Base-by-base conservation (phyloP, 2,329 filamentous ascomycete genomes). In the Grosmannia serpens region DNA sequence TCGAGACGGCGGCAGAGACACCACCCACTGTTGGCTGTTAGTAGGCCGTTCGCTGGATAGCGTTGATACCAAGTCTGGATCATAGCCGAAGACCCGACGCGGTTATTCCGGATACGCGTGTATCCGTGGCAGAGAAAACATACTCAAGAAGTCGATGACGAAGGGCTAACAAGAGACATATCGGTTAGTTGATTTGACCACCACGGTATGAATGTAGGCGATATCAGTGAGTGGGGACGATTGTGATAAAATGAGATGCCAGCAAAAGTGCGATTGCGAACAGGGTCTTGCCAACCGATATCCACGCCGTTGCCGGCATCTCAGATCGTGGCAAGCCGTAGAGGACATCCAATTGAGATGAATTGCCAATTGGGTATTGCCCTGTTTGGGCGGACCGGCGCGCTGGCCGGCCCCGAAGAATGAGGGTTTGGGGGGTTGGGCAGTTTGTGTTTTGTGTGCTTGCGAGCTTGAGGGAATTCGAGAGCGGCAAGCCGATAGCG, bases 1-100 rank as follows among this genome's bases (percentile, higher is more conserved):
- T 99, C 77, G 94, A 99, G 87, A 99, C 91, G 79, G 94, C 94
- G 79, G 94, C 94, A 74, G 94, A 96, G 70, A 99, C 88, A 96
- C 94, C 94, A 88, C 94, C 94, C 94, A 99, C 91, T 95, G 70
- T 73, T 66, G 71, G 68, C 11, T 54, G 62, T 65, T 53, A 66
- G 63, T 58, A 61, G 6, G 10, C 35, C 35, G 31, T 27, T 13
- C 24, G 26, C n/a, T 24, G 9, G 8, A 5, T 9, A 33, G 20
- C 22, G 31, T 22, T 35, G 29, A 22, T 17, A n/a, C 17, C 1
- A 22, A 8, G 17, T 6, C 27, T 35, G 46, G 15, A n/a, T 15
- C 22, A 10, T 17, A 24, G n/a, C 52, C 22, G n/a, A 4, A 9
- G 6, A 17, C 38, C 11, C 17, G 8, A 17, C 20, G 49, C 24